phyloP scores from a whole-genome alignment of 352 stramenopile genomes.

The Globisporangium yorkense region DNA sequence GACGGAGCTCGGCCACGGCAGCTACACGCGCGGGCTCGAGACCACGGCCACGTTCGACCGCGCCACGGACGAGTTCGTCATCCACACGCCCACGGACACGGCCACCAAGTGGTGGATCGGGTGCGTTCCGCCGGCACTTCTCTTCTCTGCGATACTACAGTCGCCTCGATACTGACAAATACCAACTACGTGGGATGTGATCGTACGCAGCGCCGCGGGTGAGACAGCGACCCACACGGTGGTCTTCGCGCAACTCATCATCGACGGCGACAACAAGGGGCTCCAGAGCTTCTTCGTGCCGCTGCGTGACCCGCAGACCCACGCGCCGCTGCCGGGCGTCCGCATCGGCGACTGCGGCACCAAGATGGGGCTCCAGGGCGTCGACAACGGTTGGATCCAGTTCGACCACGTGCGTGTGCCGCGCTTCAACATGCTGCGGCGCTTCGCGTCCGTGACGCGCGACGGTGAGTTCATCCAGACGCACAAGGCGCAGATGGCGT shows the following conservation, averaged over 20 bases:
- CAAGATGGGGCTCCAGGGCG: slow-evolving; percentile 68
- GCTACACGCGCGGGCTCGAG: slow-evolving; percentile 85
- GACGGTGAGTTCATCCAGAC: slow-evolving; percentile 57
- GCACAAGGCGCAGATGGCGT: slow-evolving; percentile 63
- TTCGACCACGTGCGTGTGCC: slow-evolving; percentile 74
- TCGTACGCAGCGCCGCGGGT: slow-evolving; percentile 55
- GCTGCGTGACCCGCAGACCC: slow-evolving; percentile 83
- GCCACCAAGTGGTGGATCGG: slow-evolving; percentile 97
- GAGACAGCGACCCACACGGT: slow-evolving; percentile 94
- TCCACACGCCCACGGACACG: slow-evolving; percentile 94
- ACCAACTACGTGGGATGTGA: not conserved
- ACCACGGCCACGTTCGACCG: slow-evolving; percentile 94
- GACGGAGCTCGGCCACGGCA: slow-evolving; percentile 92
- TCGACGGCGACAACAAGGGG: slow-evolving; percentile 70
- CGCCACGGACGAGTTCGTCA: slow-evolving; percentile 88
- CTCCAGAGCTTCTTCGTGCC: slow-evolving; percentile 96
- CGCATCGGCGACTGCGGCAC: slow-evolving; percentile 60
- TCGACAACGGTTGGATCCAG: slow-evolving; percentile 78
- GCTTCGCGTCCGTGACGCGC: slow-evolving; percentile 57
- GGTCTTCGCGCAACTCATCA: slow-evolving; percentile 91
- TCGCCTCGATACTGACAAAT: not conserved
- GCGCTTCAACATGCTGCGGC: slow-evolving; percentile 69
- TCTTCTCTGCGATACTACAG: no score
- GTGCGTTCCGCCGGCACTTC: not conserved
- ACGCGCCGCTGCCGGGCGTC: slow-evolving; percentile 41